phyloP scores from a whole-genome alignment of 2,329 filamentous ascomycete genomes.

The Chalara sp. region DNA sequence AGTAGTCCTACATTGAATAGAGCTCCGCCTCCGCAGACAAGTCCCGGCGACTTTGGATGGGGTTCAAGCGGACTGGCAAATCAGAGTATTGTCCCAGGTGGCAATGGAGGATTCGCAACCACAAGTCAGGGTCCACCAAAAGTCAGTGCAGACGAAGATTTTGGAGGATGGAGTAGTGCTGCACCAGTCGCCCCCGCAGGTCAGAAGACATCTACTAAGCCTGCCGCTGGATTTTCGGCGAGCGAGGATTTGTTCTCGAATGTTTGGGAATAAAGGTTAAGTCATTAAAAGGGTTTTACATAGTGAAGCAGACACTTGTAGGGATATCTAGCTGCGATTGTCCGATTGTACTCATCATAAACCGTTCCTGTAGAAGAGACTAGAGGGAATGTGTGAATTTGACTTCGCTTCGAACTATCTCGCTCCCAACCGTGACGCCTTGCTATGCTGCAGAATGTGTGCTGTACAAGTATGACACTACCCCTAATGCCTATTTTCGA shows the following conservation, averaged over 20 bases:
- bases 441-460: slow-evolving; percentile 24
- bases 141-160: slow-evolving; percentile 86
- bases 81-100: slow-evolving; percentile 54
- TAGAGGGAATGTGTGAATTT: neutral
- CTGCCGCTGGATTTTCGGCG: slow-evolving; percentile 53
- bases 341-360: slow-evolving; percentile 3
- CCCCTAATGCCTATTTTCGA: too few relatives aligned
- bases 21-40: slow-evolving; percentile 26
- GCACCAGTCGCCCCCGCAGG: slow-evolving; percentile 45
- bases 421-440: slow-evolving; percentile 18
- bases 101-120: slow-evolving; percentile 57
- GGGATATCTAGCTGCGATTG: too few relatives aligned
- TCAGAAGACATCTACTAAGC: slow-evolving; percentile 40
- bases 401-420: neutral
- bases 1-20: slow-evolving; percentile 42
- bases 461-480: slow-evolving; percentile 4
- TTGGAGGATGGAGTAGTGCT: slow-evolving; percentile 86
- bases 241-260: slow-evolving; percentile 91
- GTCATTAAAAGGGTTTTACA: too few relatives aligned
- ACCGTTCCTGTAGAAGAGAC: neutral
- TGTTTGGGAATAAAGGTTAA: slow-evolving; percentile 69
- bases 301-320: too few relatives aligned
- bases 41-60: slow-evolving; percentile 58
- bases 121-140: slow-evolving; percentile 44
- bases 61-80: slow-evolving; percentile 42